Percentiles rank a stretch among this genome's conserved stretches.
Conservation (phyloP, 2,329 filamentous ascomycete species). For the Sphaerulina vaccinii region DNA sequence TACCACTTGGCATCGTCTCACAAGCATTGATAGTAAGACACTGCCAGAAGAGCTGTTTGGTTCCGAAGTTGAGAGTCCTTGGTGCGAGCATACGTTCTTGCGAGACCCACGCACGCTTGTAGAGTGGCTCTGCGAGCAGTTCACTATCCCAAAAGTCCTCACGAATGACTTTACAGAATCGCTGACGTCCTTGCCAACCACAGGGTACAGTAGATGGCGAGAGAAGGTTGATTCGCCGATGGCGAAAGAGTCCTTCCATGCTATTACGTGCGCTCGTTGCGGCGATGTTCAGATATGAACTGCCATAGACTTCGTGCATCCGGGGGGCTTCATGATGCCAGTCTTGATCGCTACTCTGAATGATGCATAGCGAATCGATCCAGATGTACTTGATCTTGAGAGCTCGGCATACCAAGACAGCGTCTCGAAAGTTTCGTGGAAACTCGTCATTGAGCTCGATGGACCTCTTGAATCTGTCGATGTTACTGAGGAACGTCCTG, state of each 20-base stretch:
- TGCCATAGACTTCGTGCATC: not conserved
- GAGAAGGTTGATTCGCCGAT: not conserved
- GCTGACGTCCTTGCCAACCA: not conserved
- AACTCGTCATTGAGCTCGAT: not conserved
- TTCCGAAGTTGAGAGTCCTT: slow-evolving; percentile 17
- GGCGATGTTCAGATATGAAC: not conserved
- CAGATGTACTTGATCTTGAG: not conserved
- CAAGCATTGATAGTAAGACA: slow-evolving; percentile 13
- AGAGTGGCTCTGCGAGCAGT: not conserved
- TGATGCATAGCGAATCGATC: too few species aligned
- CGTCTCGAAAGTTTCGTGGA: not conserved
- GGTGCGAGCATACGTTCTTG: slow-evolving; percentile 26
- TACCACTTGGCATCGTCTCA: slow-evolving; percentile 15
- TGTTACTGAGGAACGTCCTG: too few species aligned
- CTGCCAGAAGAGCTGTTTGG: slow-evolving; percentile 19
- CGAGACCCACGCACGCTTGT: slow-evolving; percentile 18
- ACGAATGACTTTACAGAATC: not conserved
- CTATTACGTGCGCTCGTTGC: not conserved
- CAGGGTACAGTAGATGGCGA: not conserved
- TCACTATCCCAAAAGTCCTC: slow-evolving; percentile 7
- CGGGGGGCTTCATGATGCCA: not conserved
- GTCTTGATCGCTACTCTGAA: not conserved
- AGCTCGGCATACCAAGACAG: not conserved
- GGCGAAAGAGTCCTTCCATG: not conserved
- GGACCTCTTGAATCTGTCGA: not conserved